Base-by-base conservation (phyloP, 306 rosid species). In the Quercus variabilis region DNA sequence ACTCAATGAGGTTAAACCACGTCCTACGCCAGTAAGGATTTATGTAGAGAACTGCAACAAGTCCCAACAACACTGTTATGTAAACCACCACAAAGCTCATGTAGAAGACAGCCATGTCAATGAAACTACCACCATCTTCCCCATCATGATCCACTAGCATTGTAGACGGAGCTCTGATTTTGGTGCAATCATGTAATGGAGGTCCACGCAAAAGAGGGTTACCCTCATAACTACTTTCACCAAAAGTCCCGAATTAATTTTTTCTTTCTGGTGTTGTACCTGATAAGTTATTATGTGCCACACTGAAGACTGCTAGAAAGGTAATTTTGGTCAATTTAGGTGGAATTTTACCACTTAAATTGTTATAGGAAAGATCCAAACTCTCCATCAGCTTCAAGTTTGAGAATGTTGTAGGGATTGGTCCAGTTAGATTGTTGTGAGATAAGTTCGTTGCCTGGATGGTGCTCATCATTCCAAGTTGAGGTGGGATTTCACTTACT, bases 361-460 rank as follows among this genome's bases (percentile, higher is more conserved):
- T 74, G 56, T 57, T 74, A 1, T 13, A 74, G 23, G 69, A 74
- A 74, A 69, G 26, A 69, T 69, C 55, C 73, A 69, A 35, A 69
- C 73, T 69, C 54, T 64, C 30, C 4, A 21, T 64, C 8, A 9
- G 63, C 63, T 18, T 68, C 51, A 68, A 33, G 7, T 68, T 68
- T 5, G 55, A 33, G 54, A 68, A 35, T 33, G 26, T 33, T 15
- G 21, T 7, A 30, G 73, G 73, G 54, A 35, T 68, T 38, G 10
- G 28, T n/a, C 55, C 56, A 3, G 30, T 33, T 1, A 41, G 55
- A 20, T 69, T 6, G 55, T 69, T 41, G 28, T 69, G 55, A 1
- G 35, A 31, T 31, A 31, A 31, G 35, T 31, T 31, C 35, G 4
- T 31, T 31, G 35, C 35, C 35, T 1, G 35, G 35, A 31, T 31